These are phyloP conservation scores for Tylopilus rubrobrunneus DNA, from an alignment of 768 basidiomycete genomes.

Conservation along the genomic window DNA sequence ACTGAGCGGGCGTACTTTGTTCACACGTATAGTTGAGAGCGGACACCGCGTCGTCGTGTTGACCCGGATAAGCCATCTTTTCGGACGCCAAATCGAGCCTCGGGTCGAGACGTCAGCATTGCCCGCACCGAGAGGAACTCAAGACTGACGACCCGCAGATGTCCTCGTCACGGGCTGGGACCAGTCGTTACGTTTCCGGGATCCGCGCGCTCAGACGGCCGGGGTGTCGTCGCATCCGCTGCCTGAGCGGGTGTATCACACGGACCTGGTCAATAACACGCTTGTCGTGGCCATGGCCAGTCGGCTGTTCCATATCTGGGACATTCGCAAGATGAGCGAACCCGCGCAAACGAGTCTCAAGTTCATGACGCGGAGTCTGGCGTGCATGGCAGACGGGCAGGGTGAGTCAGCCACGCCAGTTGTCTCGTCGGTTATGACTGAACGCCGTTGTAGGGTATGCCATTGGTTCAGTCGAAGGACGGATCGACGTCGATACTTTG, in stretches of 20 bases:
- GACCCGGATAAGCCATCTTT: slow-evolving; percentile 69
- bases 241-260: slow-evolving; percentile 81
- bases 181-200: slow-evolving; percentile 83
- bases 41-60: slow-evolving; percentile 78
- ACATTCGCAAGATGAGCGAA: slow-evolving; percentile 71
- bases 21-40: slow-evolving; percentile 67
- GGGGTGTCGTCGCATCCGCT: slow-evolving; percentile 58
- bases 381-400: slow-evolving; percentile 90
- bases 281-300: slow-evolving; percentile 94
- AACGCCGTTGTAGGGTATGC: slow-evolving; percentile 66
- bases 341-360: slow-evolving; percentile 80
- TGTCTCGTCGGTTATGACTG: neutral
- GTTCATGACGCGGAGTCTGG: slow-evolving; percentile 89
- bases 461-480: slow-evolving; percentile 88
- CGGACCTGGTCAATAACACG: slow-evolving; percentile 73
- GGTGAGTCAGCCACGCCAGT: slow-evolving; percentile 42
- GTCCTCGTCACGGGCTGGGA: slow-evolving; percentile 88
- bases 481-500: slow-evolving; percentile 96
- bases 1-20: slow-evolving; percentile 42
- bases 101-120: neutral
- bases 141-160: slow-evolving; percentile 48
- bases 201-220: slow-evolving; percentile 58
- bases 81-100: slow-evolving; percentile 75
- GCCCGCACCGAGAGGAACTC: neutral
- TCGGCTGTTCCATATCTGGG: slow-evolving; percentile 85